These are phyloP conservation scores for Cantharellus anzutake DNA, from an alignment of 768 basidiomycete species.

Conservation along the genomic window DNA sequence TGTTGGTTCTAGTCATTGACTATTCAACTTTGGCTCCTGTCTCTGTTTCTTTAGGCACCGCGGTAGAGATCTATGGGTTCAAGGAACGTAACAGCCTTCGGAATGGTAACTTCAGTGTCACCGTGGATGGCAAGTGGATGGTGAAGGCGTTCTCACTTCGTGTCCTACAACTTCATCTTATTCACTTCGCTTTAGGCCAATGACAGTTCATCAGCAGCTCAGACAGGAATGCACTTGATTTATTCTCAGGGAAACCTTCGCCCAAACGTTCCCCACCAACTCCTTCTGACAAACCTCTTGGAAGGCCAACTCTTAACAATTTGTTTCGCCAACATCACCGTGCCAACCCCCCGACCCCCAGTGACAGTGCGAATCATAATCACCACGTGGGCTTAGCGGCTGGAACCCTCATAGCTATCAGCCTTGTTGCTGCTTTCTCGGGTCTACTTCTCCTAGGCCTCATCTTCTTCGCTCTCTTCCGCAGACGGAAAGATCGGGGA, in stretches of 20 bases:
- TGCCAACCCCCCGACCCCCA: not conserved
- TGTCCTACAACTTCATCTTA: not conserved
- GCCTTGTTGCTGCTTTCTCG: not conserved
- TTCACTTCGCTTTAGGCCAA: not conserved
- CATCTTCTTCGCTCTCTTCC: not conserved
- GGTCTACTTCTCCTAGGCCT: not conserved
- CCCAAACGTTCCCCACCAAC: conserved; percentile 25
- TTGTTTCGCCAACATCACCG: conserved; percentile 29
- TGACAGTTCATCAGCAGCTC: not conserved
- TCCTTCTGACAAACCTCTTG: conserved; percentile 39
- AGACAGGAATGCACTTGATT: conserved; percentile 19
- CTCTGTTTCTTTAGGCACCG: conserved; percentile 14
- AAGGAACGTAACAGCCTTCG: conserved; percentile 25
- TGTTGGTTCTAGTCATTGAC: too few species aligned
- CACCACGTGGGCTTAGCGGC: too few species aligned
- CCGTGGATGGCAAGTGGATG: conserved; percentile 31
- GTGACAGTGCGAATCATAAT: not conserved
- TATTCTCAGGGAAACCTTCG: conserved; percentile 50
- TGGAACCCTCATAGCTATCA: not conserved
- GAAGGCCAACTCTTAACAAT: conserved; percentile 26
- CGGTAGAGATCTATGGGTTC: conserved; percentile 39
- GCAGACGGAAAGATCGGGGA: not conserved
- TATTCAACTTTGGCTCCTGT: too few species aligned
- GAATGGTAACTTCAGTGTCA: conserved; percentile 40
- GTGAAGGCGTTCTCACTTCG: not conserved